These are phyloP conservation scores for Corniculantispora saksenae DNA, from an alignment of 2,329 filamentous ascomycete genomes.

Conservation along the genomic window DNA sequence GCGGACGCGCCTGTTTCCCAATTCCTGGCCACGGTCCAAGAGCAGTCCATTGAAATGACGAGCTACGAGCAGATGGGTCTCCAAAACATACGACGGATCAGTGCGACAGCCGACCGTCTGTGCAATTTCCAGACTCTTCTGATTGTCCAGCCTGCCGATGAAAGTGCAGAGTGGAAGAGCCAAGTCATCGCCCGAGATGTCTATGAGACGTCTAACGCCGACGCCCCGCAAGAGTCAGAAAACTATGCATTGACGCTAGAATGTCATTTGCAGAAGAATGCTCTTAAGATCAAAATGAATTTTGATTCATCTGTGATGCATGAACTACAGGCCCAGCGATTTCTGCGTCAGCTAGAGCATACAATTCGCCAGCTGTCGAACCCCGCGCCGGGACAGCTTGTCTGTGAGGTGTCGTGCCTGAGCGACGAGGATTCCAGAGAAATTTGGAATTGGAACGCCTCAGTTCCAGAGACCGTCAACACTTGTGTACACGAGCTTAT, in stretches of 20 bases:
- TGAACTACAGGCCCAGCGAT: background rate
- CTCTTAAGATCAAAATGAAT: constrained; percentile 2
- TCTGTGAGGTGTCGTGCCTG: background rate
- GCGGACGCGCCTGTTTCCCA: constrained; percentile 2
- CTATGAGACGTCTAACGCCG: background rate
- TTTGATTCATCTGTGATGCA: constrained; percentile 16
- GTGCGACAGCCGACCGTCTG: background rate
- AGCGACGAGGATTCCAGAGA: background rate
- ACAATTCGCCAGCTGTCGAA: constrained; percentile 19
- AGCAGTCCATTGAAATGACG: constrained; percentile 25
- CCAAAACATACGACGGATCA: constrained; percentile 14
- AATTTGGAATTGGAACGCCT: background rate
- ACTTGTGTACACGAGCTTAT: background rate
- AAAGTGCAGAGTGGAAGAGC: background rate
- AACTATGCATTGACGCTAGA: constrained; percentile 14
- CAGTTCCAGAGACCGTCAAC: background rate
- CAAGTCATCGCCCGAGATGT: constrained; percentile 2
- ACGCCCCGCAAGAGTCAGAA: constrained; percentile 9
- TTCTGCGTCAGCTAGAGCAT: constrained; percentile 18
- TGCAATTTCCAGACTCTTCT: constrained; percentile 19
- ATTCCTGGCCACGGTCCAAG: constrained; percentile 14
- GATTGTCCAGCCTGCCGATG: constrained; percentile 15
- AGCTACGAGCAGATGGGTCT: constrained; percentile 17
- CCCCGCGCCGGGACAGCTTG: background rate
- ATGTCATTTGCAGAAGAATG: constrained; percentile 11